Evolutionary conservation across 1,139 yeast species (phyloP), one percentile per base, ranked within the genome.

Genomic region (Scheffersomyces illinoinensis): DNA sequence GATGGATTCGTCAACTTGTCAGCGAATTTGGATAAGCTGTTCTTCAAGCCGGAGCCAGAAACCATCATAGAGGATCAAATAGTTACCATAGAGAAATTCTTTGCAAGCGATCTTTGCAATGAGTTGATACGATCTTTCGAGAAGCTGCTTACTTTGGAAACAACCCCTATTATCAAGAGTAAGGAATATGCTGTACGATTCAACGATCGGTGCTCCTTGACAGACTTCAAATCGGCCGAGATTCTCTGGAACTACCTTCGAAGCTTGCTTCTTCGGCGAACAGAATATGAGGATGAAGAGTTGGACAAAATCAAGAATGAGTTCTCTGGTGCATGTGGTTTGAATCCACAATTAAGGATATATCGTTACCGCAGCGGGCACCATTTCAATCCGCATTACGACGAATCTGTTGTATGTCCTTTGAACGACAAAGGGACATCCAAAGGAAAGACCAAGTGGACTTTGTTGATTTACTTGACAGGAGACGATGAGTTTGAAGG

Each of bases 321-420:
- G 3, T 85, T 84, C 66, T 52, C 58, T 0, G 59, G 59, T 8
- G 86, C 88, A 1, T 70, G 73, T 19, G 88, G 88, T 0, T 76
- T 87, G 53, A 86, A 87, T 62, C 86, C 88, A 0, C 86, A 86
- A 61, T 69, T 87, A 19, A 68, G 91, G 50, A 72, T 87, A 2
- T 87, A 87, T 66, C 66, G 90, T 55, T 87, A 87, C 68, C 68
- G 70, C 5, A 77, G 79, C 59, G 90, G 90, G 0, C 90, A 87
- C 60, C 86, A 82, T 68, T 87, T 87, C 64, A 88, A 85, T 5
- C 79, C 83, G 62, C 91, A 87, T 67, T 87, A 85, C 64, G 91
- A 87, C 64, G 91, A 87, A 54, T 77, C 86, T 12, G 89, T 85
- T 1, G 59, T 61, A 5, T 80, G 82, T 52, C 64, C 71, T 5